Base-by-base conservation (phyloP, 257 asterid genomes). In the Solanum phureja region DNA sequence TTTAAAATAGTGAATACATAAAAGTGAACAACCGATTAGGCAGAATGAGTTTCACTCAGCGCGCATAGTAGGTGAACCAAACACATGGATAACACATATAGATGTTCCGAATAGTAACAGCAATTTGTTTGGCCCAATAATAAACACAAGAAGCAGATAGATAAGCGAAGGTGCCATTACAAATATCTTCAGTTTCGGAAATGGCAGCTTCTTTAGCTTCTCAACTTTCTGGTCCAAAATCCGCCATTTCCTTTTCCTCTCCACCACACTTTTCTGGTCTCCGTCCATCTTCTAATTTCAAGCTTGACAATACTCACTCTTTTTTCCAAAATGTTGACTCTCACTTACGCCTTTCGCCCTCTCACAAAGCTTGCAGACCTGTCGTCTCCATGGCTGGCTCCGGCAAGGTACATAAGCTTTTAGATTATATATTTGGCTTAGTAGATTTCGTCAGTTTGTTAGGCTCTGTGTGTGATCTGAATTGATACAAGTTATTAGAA, bases 371-470 rank as follows among this genome's bases (percentile, higher is more conserved):
- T 42, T 93, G 90, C 90, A 95, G 98, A 3, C 90, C 93, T 33
- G 96, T 97, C 42, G 92, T 95, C 77, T 69, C 98, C 75, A 97
- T 97, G 99, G 98, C 98, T 29, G 97, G 98, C 44, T 85, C 99
- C 19, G 99, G 99, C 77, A 97, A 97, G 98, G 99, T 96, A 42
- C 0, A 56, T 18, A 56, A 4, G 3, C 10, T 21, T 76, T 76
- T 76, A 38, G 35, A 77, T 77, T 8, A 60, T 21, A 60, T 23
- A 0, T 21, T 58, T 60, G 29, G 27, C 3, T 21, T 60, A 21
- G 68, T 60, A 58, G 66, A 21, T 60, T 60, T 60, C 0, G 11
- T 0, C 66, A 58, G 24, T 58, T 58, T 58, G 66, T 58, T 18
- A 44, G 33, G 33, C 33, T 31, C 33, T 31, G 33, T 31, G 33